A percentile compares a stretch with the other conserved stretches of the same genome.
These are phyloP conservation scores for Beauveria rudraprayagi DNA, from an alignment of 2,329 filamentous ascomycete genomes.

Conservation along the genomic window DNA sequence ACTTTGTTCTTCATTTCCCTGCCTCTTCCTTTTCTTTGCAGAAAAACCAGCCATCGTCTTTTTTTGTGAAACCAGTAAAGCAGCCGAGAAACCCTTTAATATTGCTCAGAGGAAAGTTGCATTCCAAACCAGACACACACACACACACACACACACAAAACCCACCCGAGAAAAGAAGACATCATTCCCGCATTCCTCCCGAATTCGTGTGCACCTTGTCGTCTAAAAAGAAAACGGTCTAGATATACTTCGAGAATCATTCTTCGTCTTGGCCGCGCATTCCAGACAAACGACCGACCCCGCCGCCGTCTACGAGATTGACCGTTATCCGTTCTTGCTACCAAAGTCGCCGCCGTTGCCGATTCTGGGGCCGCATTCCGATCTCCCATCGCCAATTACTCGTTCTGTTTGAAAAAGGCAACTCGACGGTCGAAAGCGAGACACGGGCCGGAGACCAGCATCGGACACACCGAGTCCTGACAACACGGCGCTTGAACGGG, in stretches of 20 bases:
- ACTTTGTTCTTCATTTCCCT: neutral
- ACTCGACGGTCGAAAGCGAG: neutral
- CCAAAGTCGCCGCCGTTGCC: neutral
- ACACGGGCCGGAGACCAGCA: neutral
- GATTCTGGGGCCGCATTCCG: slow-evolving; percentile 7
- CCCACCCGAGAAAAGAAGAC: neutral
- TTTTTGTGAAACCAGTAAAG: neutral
- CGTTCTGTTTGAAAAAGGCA: neutral
- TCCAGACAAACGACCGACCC: neutral
- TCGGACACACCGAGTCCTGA: neutral
- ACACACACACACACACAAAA: neutral
- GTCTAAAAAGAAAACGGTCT: slow-evolving; percentile 5
- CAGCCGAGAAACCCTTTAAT: neutral
- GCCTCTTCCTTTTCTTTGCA: neutral
- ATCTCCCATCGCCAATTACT: neutral
- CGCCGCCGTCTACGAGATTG: neutral
- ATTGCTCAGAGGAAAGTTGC: slow-evolving; percentile 10
- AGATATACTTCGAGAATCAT: neutral
- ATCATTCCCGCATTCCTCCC: neutral
- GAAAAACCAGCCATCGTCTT: slow-evolving; percentile 8
- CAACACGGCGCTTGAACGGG: neutral
- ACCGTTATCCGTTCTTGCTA: neutral
- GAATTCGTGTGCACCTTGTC: neutral
- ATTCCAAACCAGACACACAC: slow-evolving; percentile 4
- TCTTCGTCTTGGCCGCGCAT: neutral